These are phyloP conservation scores for Aquanectria penicillioides DNA, from an alignment of 2,329 filamentous ascomycete species.

Conservation along the genomic window DNA sequence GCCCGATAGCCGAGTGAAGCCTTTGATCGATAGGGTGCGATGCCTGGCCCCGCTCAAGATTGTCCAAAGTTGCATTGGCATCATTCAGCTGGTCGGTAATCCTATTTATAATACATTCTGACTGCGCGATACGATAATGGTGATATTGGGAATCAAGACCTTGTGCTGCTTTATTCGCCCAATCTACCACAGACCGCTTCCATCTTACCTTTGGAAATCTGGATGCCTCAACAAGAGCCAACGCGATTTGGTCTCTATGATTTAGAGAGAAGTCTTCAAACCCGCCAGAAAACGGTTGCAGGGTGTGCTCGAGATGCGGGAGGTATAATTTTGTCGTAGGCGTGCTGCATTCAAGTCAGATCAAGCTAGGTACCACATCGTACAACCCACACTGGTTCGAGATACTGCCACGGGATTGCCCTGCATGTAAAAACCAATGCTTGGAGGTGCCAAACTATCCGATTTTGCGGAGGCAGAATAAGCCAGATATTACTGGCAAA, in stretches of 20 bases:
- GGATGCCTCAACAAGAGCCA: slow-evolving; percentile 36
- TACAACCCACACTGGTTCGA: slow-evolving; percentile 34
- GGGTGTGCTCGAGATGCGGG: slow-evolving; percentile 31
- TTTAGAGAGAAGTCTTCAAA: slow-evolving; percentile 23
- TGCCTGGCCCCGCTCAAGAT: slow-evolving; percentile 16
- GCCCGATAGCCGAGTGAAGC: slow-evolving; percentile 29
- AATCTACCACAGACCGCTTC: slow-evolving; percentile 33
- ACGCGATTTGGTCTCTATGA: slow-evolving; percentile 33
- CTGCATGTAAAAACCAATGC: slow-evolving; percentile 33
- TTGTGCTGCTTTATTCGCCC: slow-evolving; percentile 28
- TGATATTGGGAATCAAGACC: slow-evolving; percentile 32
- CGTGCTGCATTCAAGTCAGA: slow-evolving; percentile 24
- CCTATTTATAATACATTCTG: slow-evolving; percentile 29
- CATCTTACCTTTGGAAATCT: slow-evolving; percentile 36
- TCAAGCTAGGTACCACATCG: slow-evolving; percentile 2
- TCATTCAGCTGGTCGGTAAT: slow-evolving; percentile 25
- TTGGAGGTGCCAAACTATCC: slow-evolving; percentile 31
- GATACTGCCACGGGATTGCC: slow-evolving; percentile 36
- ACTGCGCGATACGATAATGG: slow-evolving; percentile 31
- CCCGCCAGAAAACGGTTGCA: slow-evolving; percentile 25
- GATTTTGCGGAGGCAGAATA: slow-evolving; percentile 20
- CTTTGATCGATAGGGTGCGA: slow-evolving; percentile 14
- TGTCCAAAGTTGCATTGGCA: slow-evolving; percentile 25
- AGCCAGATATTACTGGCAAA: slow-evolving; percentile 26
- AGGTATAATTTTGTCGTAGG: slow-evolving; percentile 27